Percentiles rank a stretch among this genome's conserved stretches.
Evolutionary conservation across 805 yeast genomes (phyloP).

Genomic region (Wickerhamiella kurtzmanii): DNA sequence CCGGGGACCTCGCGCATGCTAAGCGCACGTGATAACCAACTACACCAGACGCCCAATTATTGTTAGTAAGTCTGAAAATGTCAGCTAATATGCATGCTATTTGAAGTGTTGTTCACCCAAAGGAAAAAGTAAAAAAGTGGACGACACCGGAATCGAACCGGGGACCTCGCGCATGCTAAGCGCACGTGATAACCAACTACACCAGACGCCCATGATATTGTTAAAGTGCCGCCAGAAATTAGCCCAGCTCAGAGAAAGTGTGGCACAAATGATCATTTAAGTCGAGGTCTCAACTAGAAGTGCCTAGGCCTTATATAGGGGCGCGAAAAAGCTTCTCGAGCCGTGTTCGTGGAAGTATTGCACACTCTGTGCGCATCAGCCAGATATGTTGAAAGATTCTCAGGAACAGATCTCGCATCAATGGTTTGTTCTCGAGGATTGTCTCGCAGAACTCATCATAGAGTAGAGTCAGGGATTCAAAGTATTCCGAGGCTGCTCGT

Average conservation of each 20-base stretch:
- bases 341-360: background rate
- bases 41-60: constrained; percentile 6
- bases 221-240: background rate
- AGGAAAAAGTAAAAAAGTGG: constrained; percentile 20
- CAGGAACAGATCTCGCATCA: background rate
- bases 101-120: too few species aligned
- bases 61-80: background rate
- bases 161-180: constrained; percentile 29
- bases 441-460: background rate
- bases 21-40: constrained; percentile 10
- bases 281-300: too few species aligned
- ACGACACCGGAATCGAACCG: constrained; percentile 29
- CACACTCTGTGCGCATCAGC: background rate
- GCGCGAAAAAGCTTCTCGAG: background rate
- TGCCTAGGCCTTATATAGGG: background rate
- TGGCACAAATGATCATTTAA: too few species aligned
- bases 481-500: background rate
- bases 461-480: background rate
- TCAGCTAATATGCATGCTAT: too few species aligned
- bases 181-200: constrained; percentile 28
- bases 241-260: background rate
- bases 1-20: constrained; percentile 11
- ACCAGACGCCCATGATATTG: constrained; percentile 23
- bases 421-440: background rate
- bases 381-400: background rate